Conservation (phyloP, 345 rosid genomes). For the Orychophragmus violaceus region DNA sequence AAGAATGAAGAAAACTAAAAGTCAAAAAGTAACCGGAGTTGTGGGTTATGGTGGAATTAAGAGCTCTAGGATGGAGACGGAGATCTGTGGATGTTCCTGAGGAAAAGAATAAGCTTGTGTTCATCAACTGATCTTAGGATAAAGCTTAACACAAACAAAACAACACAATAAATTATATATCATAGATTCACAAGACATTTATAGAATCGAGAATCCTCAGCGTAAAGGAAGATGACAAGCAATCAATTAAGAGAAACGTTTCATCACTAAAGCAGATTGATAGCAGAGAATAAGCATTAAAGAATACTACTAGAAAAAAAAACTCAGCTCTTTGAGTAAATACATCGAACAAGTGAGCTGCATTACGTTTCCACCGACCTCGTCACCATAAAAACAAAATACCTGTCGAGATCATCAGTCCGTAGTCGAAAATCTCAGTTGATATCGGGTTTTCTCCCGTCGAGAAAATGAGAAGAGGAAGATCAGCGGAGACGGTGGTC, state of each 20-base stretch:
- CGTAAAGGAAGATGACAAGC: too few relatives aligned
- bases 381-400: not conserved
- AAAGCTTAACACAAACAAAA: too few relatives aligned
- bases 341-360: slow-evolving; percentile 27
- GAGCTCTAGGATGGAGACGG: not conserved
- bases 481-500: not conserved
- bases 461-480: not conserved
- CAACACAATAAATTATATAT: too few relatives aligned
- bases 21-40: not conserved
- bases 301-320: not conserved
- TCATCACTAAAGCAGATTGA: not conserved
- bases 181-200: too few relatives aligned
- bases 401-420: slow-evolving; percentile 22
- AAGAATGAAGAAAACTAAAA: not conserved
- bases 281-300: not conserved
- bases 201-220: too few relatives aligned
- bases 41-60: not conserved
- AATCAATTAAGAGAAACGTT: not conserved
- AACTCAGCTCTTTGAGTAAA: slow-evolving; percentile 15
- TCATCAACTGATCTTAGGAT: not conserved
- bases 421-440: not conserved
- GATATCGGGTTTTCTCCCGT: not conserved
- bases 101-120: not conserved
- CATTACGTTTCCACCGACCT: not conserved
- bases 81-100: slow-evolving; percentile 23